Evolutionary conservation across 2,329 filamentous ascomycete genomes (phyloP).

Genomic region (Cordyceps cateniannulata): DNA sequence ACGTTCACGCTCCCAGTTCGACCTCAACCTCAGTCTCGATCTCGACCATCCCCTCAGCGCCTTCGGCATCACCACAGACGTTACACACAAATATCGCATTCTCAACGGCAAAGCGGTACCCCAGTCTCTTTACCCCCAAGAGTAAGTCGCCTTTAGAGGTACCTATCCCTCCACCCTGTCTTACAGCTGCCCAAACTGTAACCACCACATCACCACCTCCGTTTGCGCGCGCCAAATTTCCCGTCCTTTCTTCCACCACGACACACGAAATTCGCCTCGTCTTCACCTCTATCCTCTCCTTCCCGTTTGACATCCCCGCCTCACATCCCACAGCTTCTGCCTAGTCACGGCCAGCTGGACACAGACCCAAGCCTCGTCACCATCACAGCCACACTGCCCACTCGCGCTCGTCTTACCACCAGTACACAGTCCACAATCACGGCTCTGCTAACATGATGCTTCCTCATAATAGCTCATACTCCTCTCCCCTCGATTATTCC

Average conservation of each 20-base stretch:
- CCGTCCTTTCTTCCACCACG: neutral
- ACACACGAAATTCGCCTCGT: neutral
- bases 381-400: neutral
- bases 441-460: constrained; percentile 7
- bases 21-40: constrained; percentile 11
- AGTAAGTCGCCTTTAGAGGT: constrained; percentile 10
- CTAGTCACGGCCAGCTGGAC: neutral
- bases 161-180: neutral
- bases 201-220: neutral
- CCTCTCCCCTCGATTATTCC: constrained; percentile 16
- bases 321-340: neutral
- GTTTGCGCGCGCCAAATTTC: neutral
- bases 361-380: neutral
- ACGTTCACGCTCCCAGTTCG: neutral
- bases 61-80: constrained; percentile 22
- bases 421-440: neutral
- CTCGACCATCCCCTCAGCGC: constrained; percentile 24
- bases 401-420: neutral
- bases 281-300: neutral
- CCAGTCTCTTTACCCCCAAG: constrained; percentile 17
- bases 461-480: constrained; percentile 19
- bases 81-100: constrained; percentile 25
- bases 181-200: neutral
- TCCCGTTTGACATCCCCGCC: neutral
- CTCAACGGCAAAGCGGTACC: constrained; percentile 27